Evolutionary conservation across 2,329 filamentous ascomycete species (phyloP), one percentile per base, ranked within the genome.

Genomic region (Claviceps pusilla): DNA sequence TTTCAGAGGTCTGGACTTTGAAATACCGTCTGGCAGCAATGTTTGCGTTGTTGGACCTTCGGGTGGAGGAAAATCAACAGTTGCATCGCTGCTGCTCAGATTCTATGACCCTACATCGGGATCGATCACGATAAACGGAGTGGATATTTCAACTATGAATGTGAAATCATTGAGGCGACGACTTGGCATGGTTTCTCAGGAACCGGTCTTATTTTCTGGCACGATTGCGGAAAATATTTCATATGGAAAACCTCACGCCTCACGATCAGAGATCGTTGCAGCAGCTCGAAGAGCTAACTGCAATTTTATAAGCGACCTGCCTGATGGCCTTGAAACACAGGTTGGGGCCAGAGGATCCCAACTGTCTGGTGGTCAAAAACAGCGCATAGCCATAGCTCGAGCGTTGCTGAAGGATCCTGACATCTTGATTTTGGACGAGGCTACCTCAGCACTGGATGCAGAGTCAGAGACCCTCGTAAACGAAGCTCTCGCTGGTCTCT

Each of bases 391-490:
- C 42, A 98, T 98, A 67, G 93, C 93, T 5, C 82, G 94, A 54
- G 93, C 93, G 12, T 77, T 98, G 33, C 83, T 98, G 61, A 97
- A 97, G 70, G 82, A 96, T 58, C 94, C 94, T 0, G 93, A 98
- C 70, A 97, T 98, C 58, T 75, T 98, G 33, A 95, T 98, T 57
- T 79, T 98, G 0, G 93, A 98, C 65, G 93, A 98, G 75, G 87
- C 94, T 19, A 98, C 94, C 0, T 95, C 89, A 2, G 93, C 93
- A 0, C 77, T 98, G 7, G 93, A 98, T 66, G 93, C 93, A 14
- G 93, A 98, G 69, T 95, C 89, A 0, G 93, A 98, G 69, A 97
- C 93, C 0, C 79, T 97, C 3, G 93, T 98, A 57, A 98, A 98
- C 67, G 84, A 89, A 62, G 93, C 93, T 3, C 76, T 98, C 3